Evolutionary conservation across 371 early-diverging fungal genomes (phyloP).

Genomic region (Lichtheimia hyalospora): DNA sequence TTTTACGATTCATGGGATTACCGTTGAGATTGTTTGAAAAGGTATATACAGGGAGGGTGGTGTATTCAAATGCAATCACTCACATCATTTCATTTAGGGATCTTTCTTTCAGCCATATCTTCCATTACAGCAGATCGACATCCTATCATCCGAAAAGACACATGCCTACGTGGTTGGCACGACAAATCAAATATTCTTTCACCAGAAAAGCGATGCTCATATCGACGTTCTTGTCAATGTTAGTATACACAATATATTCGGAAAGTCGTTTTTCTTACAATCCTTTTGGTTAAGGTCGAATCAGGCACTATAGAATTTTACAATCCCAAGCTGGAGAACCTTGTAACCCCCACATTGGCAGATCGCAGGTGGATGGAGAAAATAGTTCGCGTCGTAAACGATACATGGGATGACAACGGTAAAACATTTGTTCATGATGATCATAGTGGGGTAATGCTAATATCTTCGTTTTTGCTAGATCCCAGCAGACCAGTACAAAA

Average conservation of each 20-base stretch:
- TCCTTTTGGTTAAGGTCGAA: slow-evolving; percentile 51
- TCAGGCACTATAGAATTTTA: slow-evolving; percentile 73
- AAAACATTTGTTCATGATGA: slow-evolving; percentile 6
- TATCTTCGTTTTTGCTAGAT: slow-evolving; percentile 21
- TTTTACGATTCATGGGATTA: slow-evolving; percentile 60
- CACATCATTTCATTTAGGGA: slow-evolving; percentile 42
- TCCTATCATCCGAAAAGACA: slow-evolving; percentile 65
- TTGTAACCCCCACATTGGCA: slow-evolving; percentile 55
- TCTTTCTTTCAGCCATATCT: slow-evolving; percentile 84
- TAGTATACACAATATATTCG: slow-evolving; percentile 12
- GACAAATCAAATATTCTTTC: slow-evolving; percentile 78
- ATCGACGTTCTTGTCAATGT: slow-evolving; percentile 80
- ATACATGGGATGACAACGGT: slow-evolving; percentile 58
- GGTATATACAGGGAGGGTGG: slow-evolving; percentile 25
- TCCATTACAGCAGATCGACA: slow-evolving; percentile 85
- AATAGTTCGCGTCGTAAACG: slow-evolving; percentile 54
- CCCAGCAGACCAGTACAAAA: slow-evolving; percentile 54
- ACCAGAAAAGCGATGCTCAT: slow-evolving; percentile 66
- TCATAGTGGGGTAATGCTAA: neutral
- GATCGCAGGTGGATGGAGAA: slow-evolving; percentile 70
- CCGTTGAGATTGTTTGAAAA: slow-evolving; percentile 76
- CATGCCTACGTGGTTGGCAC: slow-evolving; percentile 76
- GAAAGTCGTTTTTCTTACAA: neutral
- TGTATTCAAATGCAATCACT: neutral
- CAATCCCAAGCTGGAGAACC: slow-evolving; percentile 52